A percentile compares a stretch with the other conserved stretches of the same genome.
These are phyloP conservation scores for Diutina scorzettiae DNA, from an alignment of 1,139 yeast species.

Conservation along the genomic window DNA sequence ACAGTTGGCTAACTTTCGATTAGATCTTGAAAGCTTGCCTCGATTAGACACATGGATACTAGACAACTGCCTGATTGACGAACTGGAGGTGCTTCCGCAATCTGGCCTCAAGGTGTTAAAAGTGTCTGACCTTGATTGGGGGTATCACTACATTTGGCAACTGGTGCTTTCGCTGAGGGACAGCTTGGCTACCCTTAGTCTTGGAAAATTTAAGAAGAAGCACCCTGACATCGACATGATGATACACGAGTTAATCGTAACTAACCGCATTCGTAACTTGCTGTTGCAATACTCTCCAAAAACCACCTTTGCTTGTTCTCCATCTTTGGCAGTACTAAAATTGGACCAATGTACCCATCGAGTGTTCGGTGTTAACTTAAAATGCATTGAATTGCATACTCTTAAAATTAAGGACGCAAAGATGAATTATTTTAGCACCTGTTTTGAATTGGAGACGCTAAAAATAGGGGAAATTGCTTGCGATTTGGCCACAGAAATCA, in stretches of 20 bases:
- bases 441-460: background rate
- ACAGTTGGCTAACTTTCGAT: background rate
- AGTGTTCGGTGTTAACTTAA: background rate
- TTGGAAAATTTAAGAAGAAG: background rate
- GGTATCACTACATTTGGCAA: constrained; percentile 1
- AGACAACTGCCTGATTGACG: background rate
- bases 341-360: background rate
- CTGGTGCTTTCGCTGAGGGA: background rate
- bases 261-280: background rate
- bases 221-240: background rate
- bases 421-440: background rate
- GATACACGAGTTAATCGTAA: background rate
- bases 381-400: background rate
- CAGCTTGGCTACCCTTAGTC: background rate
- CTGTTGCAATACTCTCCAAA: background rate
- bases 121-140: constrained; percentile 1
- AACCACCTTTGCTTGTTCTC: background rate
- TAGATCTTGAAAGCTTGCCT: constrained; percentile 3
- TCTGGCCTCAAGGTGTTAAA: background rate
- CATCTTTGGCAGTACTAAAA: background rate
- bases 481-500: background rate
- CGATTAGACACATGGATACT: background rate
- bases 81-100: background rate
- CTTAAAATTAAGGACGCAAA: background rate
- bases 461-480: background rate